Conservation (phyloP, 345 rosid genomes). For the Lumnitzera racemosa region DNA sequence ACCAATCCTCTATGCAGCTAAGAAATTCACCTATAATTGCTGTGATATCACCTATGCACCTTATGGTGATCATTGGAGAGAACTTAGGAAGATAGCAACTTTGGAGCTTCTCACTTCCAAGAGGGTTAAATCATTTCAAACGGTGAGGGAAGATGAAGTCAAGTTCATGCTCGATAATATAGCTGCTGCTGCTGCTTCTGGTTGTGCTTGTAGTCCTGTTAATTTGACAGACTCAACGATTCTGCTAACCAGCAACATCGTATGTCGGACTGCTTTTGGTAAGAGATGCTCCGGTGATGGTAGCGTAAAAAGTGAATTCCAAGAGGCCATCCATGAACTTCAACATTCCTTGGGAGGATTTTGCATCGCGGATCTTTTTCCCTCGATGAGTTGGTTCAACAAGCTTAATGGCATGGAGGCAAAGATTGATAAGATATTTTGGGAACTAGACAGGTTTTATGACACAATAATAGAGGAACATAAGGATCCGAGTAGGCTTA, state of each 20-base stretch:
- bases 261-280: constrained; percentile 13
- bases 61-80: constrained; percentile 23
- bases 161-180: constrained; percentile 6
- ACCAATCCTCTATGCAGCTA: constrained; percentile 8
- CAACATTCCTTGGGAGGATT: background rate
- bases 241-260: constrained; percentile 6
- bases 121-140: constrained; percentile 15
- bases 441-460: background rate
- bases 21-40: constrained; percentile 9
- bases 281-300: constrained; percentile 12
- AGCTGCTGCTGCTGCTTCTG: background rate
- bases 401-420: background rate
- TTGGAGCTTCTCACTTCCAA: constrained; percentile 14
- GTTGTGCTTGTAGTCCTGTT: background rate
- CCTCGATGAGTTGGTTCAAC: background rate
- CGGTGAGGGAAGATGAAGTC: constrained; percentile 19
- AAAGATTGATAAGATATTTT: background rate
- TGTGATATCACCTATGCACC: constrained; percentile 11
- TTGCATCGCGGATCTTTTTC: background rate
- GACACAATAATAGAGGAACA: background rate
- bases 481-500: background rate
- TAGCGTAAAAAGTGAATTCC: constrained; percentile 7
- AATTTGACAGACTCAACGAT: constrained; percentile 8
- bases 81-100: constrained; percentile 10
- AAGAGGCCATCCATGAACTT: background rate